A percentile compares a stretch with the other conserved stretches of the same genome.
These are phyloP conservation scores for Oryza meyeriana DNA, from an alignment of 176 grass and related monocot species.

Conservation along the genomic window DNA sequence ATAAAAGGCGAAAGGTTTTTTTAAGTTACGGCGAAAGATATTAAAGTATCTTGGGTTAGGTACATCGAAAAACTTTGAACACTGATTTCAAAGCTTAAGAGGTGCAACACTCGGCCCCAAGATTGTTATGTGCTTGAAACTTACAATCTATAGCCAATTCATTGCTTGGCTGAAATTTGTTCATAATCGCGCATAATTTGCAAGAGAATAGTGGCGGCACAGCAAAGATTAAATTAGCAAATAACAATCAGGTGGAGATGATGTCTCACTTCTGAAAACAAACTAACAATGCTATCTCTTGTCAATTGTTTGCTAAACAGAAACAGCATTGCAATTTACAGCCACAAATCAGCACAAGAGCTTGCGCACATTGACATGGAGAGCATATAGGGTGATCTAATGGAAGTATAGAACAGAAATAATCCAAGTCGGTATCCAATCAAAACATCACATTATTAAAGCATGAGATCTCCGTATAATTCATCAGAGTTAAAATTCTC, in stretches of 20 bases:
- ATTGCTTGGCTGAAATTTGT: not conserved
- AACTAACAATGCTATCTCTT: not conserved
- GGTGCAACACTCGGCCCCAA: not conserved
- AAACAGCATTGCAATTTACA: not conserved
- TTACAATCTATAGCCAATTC: not conserved
- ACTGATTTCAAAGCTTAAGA: not conserved
- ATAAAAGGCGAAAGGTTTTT: too few relatives aligned
- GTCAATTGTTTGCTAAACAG: not conserved
- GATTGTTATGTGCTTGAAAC: too few relatives aligned
- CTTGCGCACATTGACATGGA: not conserved
- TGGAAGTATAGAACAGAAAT: not conserved
- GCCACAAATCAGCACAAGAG: not conserved
- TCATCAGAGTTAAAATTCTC: slow-evolving; percentile 13
- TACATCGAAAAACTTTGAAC: not conserved
- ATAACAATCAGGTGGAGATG: not conserved
- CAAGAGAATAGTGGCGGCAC: not conserved
- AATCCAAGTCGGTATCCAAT: not conserved
- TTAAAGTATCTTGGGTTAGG: too few relatives aligned
- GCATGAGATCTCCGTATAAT: not conserved
- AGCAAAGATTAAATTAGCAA: not conserved
- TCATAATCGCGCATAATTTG: not conserved
- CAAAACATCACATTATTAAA: slow-evolving; percentile 14
- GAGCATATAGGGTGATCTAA: not conserved
- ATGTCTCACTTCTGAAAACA: not conserved
- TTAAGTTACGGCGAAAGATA: too few relatives aligned